Evolutionary conservation across 2,329 filamentous ascomycete genomes (phyloP), one percentile per base, ranked within the genome.

Genomic region (Aureobasidium namibiae): DNA sequence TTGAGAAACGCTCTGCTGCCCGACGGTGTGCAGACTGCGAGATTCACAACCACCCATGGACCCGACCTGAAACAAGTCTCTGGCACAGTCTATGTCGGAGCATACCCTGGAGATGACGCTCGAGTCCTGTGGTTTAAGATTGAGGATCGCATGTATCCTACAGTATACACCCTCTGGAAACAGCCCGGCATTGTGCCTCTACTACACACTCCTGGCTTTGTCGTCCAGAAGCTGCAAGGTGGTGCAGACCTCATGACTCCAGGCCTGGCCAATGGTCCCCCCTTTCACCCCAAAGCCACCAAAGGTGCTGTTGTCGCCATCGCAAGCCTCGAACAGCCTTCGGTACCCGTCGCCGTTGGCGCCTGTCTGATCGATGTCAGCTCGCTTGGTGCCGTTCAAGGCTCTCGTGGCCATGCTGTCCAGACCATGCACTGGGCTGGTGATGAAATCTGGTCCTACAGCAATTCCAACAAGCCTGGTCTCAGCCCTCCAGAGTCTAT

Each of bases 221-320:
- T 84, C 3, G 80, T 87, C 66, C 76, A 80, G 61, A 87, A 87
- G 70, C 72, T 88, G 9, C 81, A 80, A 60, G 78, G 79, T 8
- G 85, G 85, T 4, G 84, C 85, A 21, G 84, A 87, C 69, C 73
- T 88, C 49, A 88, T 88, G 85, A 86, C 81, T 1, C 85, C 85
- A 1, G 85, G 85, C 9, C 72, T 88, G 14, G 80, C 84, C 29
- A 79, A 81, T 56, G 84, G 85, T 1, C 83, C 84, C 11, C 84
- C 84, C 1, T 88, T 87, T 66, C 82, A 84, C 4, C 65, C 73
- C 36, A 75, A 75, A 48, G 85, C 85, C 2, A 81, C 76, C 54
- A 82, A 82, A 66, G 83, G 80, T 1, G 75, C 82, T 3, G 72
- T 87, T 26, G 83, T 86, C n/a, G 84, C 82, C 3, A 78, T 88